Evolutionary conservation across 176 grass and related monocot genomes (phyloP), one percentile per base, ranked within the genome.

Genomic region (Puccinellia tenuiflora): DNA sequence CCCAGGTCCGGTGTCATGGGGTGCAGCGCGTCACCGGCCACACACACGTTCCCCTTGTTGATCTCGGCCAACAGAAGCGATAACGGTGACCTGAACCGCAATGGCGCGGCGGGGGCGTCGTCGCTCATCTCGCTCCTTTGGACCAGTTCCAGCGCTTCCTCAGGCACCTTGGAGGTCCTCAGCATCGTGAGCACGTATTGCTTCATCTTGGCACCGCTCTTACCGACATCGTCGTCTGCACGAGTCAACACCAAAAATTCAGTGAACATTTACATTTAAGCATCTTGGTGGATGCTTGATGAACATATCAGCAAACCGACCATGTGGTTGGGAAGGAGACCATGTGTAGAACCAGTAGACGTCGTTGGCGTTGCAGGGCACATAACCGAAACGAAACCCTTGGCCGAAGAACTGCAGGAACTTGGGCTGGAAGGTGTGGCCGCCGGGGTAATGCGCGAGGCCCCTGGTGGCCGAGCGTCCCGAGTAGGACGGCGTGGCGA

Each of bases 311-410:
- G 12, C 0, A 35, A 34, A 29, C 57, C 26, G 7, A 82, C 79
- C 85, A 9, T 89, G 2, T 16, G 63, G 57, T n/a, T n/a, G n/a
- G 18, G 85, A 83, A 30, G 91, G 72, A 61, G 68, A 59, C 89
- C 92, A 95, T 10, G 87, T 91, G 85, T 79, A 89, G 86, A 95
- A 98, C 96, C 96, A 95, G 68, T 93, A 98, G 9, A 93, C 21
- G 9, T 79, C 88, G 51, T 38, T 74, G 1, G 88, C 80, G 39
- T 71, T 89, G 72, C 86, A 93, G 16, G 92, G 91, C 4, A 92
- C 0, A n/a, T 90, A 48, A 16, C 92, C 92, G 0, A 13, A 17
- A 4, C 89, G 85, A 42, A 81, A 89, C 46, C 92, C 92, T 6
- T 82, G 26, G 4, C 91, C 90, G 8, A 76, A 38, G 50, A 87